Evolutionary conservation across 495 filamentous ascomycete genomes (phyloP), one percentile per base, ranked within the genome.

Genomic region (Aspergillus affinis): DNA sequence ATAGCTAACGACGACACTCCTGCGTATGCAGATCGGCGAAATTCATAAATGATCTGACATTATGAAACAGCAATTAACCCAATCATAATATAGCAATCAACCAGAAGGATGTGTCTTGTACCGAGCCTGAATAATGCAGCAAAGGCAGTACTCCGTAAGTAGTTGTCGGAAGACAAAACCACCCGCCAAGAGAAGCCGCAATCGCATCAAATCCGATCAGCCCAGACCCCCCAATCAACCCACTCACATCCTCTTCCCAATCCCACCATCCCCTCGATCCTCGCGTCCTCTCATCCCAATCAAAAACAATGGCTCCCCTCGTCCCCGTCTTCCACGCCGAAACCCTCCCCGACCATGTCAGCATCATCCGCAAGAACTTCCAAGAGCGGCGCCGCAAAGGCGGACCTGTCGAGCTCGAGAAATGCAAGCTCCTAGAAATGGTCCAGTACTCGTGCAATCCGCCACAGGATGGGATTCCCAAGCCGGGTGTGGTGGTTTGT

Each of bases 401-500:
- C 54, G 64, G 66, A 19, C 51, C 68, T 7, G 59, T 88, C 62
- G 80, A 90, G 51, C 75, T 95, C 17, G 75, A 82, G 52, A 75
- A 84, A 49, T 96, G 92, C 75, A 81, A 88, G 68, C 78, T 95
- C 30, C 70, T 89, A 55, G 86, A 90, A 72, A 79, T 97, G 79
- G 72, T 90, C 61, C 92, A 97, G 74, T 96, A 94, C 73, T 83
- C 85, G 4, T 96, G 92, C 71, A 77, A 86, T 62, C 77, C 78
- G 44, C 76, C 77, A 4, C 77, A 90, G 56, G 76, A 82, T 57
- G 79, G 79, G 2, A 77, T 85, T 45, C 79, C 80, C 20, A 65
- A 79, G 44, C 69, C 84, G 23, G 84, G 85, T 17, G 74, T 79
- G 26, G 82, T 92, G 18, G 75, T 82, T 50, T 97, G 92, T 70